Evolutionary conservation across 2,329 filamentous ascomycete genomes (phyloP).

Genomic region (Colletotrichum eleusines): DNA sequence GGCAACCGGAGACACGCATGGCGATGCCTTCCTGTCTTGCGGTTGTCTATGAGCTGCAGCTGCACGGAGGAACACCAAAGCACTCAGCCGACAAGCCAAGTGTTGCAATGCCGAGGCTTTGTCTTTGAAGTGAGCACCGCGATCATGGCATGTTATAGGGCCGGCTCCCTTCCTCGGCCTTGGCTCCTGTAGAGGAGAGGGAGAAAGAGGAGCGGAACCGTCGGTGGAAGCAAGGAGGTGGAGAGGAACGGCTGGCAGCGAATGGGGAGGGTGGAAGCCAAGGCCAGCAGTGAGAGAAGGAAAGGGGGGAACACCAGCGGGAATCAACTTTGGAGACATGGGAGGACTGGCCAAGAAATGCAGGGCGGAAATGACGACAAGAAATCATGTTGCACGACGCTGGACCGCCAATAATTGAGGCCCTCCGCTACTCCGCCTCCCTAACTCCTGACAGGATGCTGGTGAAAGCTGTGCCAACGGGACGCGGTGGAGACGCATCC

Average conservation of each 20-base stretch:
- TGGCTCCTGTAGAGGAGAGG: constrained; percentile 26
- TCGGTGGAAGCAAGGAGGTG: constrained; percentile 29
- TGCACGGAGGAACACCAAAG: background rate
- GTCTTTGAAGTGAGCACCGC: background rate
- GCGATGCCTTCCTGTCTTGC: background rate
- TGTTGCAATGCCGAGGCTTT: constrained; percentile 27
- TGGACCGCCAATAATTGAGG: no score
- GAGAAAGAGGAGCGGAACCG: constrained; percentile 36
- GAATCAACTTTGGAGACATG: background rate
- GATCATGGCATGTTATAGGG: background rate
- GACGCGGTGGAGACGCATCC: constrained; percentile 21
- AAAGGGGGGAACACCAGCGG: background rate
- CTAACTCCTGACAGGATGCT: constrained; percentile 4
- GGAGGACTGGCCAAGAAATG: constrained; percentile 17
- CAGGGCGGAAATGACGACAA: constrained; percentile 23
- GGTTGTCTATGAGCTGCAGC: background rate
- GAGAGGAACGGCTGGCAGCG: constrained; percentile 2
- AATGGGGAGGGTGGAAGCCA: constrained; percentile 20
- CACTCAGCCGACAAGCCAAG: constrained; percentile 25
- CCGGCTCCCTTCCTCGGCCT: constrained; percentile 39
- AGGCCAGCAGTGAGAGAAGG: constrained; percentile 1
- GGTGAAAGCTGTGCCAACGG: constrained; percentile 21
- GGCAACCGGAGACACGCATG: constrained; percentile 9
- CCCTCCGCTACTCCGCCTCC: no score
- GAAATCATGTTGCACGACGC: constrained; percentile 9